Conservation (phyloP, 1,139 yeast genomes). For the Saccharomyces hybrid region DNA sequence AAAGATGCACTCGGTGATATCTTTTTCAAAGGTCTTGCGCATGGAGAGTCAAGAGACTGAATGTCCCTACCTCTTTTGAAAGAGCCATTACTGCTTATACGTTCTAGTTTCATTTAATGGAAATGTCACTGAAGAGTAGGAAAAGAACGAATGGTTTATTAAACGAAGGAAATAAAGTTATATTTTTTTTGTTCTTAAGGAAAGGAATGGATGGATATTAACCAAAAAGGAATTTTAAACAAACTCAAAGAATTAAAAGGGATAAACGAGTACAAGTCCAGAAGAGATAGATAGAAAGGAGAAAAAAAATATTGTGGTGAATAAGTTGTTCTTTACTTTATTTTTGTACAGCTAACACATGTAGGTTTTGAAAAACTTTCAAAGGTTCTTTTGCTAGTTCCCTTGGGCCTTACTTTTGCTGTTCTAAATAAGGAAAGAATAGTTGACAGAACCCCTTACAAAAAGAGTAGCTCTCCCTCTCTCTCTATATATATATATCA, state of each 20-base stretch:
- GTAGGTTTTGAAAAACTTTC: background rate
- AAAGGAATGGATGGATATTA: conserved; percentile 1
- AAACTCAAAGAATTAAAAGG: background rate
- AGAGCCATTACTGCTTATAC: conserved; percentile 8
- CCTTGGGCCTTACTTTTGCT: background rate
- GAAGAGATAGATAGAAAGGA: background rate
- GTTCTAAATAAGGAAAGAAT: background rate
- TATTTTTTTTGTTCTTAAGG: background rate
- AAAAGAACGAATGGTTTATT: background rate
- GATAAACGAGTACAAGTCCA: background rate
- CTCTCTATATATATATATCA: background rate
- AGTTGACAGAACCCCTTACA: background rate
- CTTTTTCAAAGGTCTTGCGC: conserved; percentile 7
- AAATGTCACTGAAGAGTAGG: background rate
- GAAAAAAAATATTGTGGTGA: background rate
- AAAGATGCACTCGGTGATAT: conserved; percentile 8
- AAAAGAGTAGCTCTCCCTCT: background rate
- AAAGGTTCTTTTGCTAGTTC: background rate
- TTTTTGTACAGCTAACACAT: background rate
- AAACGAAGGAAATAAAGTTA: background rate
- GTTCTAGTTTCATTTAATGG: background rate
- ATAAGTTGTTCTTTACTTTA: no score
- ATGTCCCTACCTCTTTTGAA: conserved; percentile 25
- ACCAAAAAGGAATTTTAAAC: background rate
- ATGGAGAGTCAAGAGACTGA: conserved; percentile 5